Base-by-base conservation (phyloP, 768 basidiomycete genomes). In the Termitomyces sp. region DNA sequence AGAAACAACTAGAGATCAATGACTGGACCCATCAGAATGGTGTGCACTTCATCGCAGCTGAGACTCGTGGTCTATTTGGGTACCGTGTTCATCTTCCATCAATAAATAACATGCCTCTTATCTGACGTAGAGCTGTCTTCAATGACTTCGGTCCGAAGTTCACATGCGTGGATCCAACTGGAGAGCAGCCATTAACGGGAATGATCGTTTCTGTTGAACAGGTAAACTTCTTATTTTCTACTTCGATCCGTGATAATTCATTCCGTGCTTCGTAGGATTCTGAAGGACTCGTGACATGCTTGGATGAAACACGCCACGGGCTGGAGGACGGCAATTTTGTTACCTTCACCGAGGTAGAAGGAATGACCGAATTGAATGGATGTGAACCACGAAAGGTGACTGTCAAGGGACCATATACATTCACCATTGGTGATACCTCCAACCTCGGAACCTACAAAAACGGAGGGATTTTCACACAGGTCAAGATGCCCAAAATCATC, bases 321-420 rank as follows among this genome's bases (percentile, higher is more conserved):
- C 83, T 99, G n/a, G 95, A 98, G 73, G 97, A 98, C 72, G 97
- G 97, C 16, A 94, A 98, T 71, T 98, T 89, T 68, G 96, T 98
- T 24, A 96, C 97, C 5, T 98, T 99, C 78, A 84, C 86, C 18
- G 97, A 99, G 76, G 87, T 99, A 28, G 90, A 96, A 74, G 97
- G 97, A 39, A 96, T 97, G 94, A 80, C 83, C 28, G 92, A 92
- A 69, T 75, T 98, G 36, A 98, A 98, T 67, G 90, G 81, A 4
- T 93, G 92, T 70, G 91, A 96, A 70, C 94, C 97, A 18, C 83
- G 94, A 56, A 98, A 96, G 74, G 77, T 99, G 40, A 79, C 90
- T 16, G 94, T 96, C 63, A 98, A 96, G 70, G 97, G 96, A 2
- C 97, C 97, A 0, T 99, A 98, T 72, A 98, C 97, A 0, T 99